A percentile compares a stretch with the other conserved stretches of the same genome.
These are phyloP conservation scores for Talaromyces sp. DNA, from an alignment of 2,329 filamentous ascomycete species.

Conservation along the genomic window DNA sequence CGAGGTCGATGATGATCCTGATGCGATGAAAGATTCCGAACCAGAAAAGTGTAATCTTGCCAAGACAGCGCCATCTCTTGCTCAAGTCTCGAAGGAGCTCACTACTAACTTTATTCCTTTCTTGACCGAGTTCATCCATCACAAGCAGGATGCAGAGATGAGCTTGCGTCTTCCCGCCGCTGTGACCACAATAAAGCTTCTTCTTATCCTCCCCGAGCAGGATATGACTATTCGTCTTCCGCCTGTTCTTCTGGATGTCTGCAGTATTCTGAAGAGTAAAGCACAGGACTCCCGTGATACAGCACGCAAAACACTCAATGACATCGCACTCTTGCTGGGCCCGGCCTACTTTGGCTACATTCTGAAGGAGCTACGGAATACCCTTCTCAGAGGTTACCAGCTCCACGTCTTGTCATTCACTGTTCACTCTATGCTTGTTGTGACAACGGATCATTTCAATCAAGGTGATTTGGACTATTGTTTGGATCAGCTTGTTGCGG, in stretches of 20 bases:
- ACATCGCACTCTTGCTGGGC: constrained; percentile 80
- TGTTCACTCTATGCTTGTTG: constrained; percentile 84
- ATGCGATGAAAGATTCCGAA: constrained; percentile 33
- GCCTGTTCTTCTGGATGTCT: constrained; percentile 85
- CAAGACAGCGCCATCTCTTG: constrained; percentile 65
- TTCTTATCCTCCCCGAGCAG: constrained; percentile 75
- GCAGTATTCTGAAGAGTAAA: constrained; percentile 87
- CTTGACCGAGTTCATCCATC: constrained; percentile 81
- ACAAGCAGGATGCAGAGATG: constrained; percentile 93
- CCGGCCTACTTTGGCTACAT: constrained; percentile 86
- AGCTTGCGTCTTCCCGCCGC: constrained; percentile 90
- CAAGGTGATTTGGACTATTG: constrained; percentile 91
- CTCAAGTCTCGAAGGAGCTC: constrained; percentile 73
- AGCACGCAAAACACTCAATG: constrained; percentile 81
- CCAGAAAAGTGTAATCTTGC: constrained; percentile 54
- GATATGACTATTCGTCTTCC: constrained; percentile 76
- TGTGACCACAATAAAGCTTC: constrained; percentile 82
- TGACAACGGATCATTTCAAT: constrained; percentile 69
- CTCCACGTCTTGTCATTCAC: constrained; percentile 94
- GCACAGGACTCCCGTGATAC: constrained; percentile 87
- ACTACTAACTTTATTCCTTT: constrained; percentile 75
- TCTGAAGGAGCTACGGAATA: constrained; percentile 83
- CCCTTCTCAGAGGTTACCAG: constrained; percentile 84
- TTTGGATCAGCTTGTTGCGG: constrained; percentile 71
- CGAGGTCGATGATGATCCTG: constrained; percentile 27